Percentiles rank a stretch among this genome's conserved stretches.
Evolutionary conservation across 129 eudicot species (phyloP).

Genomic region (Logfia minima): DNA sequence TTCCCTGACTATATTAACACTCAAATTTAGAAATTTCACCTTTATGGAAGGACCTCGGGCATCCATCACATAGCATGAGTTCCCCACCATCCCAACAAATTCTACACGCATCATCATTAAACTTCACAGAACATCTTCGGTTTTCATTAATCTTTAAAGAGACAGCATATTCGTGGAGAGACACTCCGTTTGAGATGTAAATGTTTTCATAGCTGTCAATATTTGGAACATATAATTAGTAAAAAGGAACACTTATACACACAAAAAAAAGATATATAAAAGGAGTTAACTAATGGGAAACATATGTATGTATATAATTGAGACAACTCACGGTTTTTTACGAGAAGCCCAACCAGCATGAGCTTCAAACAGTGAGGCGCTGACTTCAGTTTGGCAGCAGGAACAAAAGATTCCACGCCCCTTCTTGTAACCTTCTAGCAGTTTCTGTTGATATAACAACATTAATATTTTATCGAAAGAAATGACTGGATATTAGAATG

Average conservation of each 20-base stretch:
- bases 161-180: too few species aligned
- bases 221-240: too few species aligned
- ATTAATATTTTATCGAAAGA: slow-evolving; percentile 8
- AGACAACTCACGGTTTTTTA: slow-evolving; percentile 75
- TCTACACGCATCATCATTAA: slow-evolving; percentile 79
- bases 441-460: slow-evolving; percentile 50
- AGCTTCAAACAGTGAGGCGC: slow-evolving; percentile 91
- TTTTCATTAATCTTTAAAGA: slow-evolving; percentile 44
- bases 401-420: slow-evolving; percentile 73
- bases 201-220: too few species aligned
- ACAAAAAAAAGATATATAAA: too few species aligned
- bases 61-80: slow-evolving; percentile 93
- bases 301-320: too few species aligned
- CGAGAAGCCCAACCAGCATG: slow-evolving; percentile 98
- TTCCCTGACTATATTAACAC: not conserved
- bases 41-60: slow-evolving; percentile 94
- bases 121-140: slow-evolving; percentile 41
- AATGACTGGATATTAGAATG: slow-evolving; percentile 8
- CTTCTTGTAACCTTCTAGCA: slow-evolving; percentile 76
- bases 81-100: slow-evolving; percentile 94
- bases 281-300: too few species aligned
- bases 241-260: too few species aligned
- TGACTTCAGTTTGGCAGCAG: slow-evolving; percentile 79
- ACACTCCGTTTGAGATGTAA: too few species aligned
- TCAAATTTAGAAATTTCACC: slow-evolving; percentile 39